Conservation (phyloP, 345 rosid species). For the Citrus australasica region DNA sequence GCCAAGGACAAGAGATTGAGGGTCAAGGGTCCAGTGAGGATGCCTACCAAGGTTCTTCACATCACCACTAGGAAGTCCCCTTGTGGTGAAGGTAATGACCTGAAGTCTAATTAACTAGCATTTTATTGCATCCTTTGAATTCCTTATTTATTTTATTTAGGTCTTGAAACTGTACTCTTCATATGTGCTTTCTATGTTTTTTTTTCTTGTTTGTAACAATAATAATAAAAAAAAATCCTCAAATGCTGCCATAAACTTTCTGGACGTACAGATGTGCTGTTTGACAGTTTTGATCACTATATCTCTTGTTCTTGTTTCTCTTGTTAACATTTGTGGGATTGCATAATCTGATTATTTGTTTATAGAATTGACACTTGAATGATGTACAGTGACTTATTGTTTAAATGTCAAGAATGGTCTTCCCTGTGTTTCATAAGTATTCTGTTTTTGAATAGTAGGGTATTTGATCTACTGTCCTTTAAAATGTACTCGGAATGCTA, state of each 20-base stretch:
- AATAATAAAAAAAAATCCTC: not conserved
- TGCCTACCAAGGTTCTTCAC: slow-evolving; percentile 56
- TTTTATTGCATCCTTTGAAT: not conserved
- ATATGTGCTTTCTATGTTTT: not conserved
- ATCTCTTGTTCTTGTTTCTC: not conserved
- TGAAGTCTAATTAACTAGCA: not conserved
- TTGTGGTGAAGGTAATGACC: slow-evolving; percentile 55
- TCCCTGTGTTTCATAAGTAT: no score
- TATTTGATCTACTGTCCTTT: not conserved
- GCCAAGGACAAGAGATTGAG: slow-evolving; percentile 55
- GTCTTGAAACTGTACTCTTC: not conserved
- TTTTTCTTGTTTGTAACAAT: not conserved
- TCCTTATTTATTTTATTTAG: not conserved
- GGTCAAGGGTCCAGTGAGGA: slow-evolving; percentile 62
- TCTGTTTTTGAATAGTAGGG: not conserved
- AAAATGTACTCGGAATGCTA: not conserved
- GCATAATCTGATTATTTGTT: not conserved
- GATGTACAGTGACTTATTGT: not conserved
- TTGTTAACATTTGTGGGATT: not conserved
- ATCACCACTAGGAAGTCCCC: slow-evolving; percentile 61
- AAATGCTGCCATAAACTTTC: no score
- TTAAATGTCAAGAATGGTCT: not conserved
- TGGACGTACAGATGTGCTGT: no score
- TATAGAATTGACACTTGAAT: not conserved
- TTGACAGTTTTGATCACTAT: not conserved